A percentile compares a stretch with the other conserved stretches of the same genome.
Conservation (phyloP, 192 early-diverging fungal species). For the Coemansia sp. region DNA sequence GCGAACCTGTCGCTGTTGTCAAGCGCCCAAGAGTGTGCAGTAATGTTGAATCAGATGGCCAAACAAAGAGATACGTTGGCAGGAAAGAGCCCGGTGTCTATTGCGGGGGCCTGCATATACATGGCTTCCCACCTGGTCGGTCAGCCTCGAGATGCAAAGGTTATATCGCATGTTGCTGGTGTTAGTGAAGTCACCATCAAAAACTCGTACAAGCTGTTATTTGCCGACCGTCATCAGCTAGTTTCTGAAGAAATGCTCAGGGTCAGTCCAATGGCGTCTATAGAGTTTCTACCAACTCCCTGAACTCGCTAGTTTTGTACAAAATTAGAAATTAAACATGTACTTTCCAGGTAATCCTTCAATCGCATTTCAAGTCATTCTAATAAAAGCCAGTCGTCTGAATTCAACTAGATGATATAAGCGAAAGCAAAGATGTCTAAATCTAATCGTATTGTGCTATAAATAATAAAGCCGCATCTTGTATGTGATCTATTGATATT, state of each 20-base stretch:
- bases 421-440: too few relatives aligned
- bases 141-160: constrained; percentile 65
- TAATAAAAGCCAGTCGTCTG: too few relatives aligned
- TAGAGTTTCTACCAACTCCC: constrained; percentile 28
- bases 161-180: constrained; percentile 82
- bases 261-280: constrained; percentile 15
- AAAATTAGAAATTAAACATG: neutral
- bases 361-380: too few relatives aligned
- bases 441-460: too few relatives aligned
- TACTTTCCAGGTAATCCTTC: constrained; percentile 3
- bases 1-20: constrained; percentile 68
- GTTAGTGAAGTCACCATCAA: constrained; percentile 95
- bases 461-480: too few relatives aligned
- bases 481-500: too few relatives aligned
- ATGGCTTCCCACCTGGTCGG: constrained; percentile 74
- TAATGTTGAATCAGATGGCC: constrained; percentile 69
- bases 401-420: too few relatives aligned
- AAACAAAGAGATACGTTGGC: constrained; percentile 82
- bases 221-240: constrained; percentile 59
- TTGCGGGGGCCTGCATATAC: constrained; percentile 91
- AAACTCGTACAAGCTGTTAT: constrained; percentile 75
- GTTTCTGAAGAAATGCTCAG: constrained; percentile 32
- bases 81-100: constrained; percentile 87
- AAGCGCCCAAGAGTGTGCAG: constrained; percentile 68
- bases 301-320: constrained; percentile 2